Evolutionary conservation across 495 filamentous ascomycete species (phyloP).

Genomic region (Lophiostoma macrostomum): DNA sequence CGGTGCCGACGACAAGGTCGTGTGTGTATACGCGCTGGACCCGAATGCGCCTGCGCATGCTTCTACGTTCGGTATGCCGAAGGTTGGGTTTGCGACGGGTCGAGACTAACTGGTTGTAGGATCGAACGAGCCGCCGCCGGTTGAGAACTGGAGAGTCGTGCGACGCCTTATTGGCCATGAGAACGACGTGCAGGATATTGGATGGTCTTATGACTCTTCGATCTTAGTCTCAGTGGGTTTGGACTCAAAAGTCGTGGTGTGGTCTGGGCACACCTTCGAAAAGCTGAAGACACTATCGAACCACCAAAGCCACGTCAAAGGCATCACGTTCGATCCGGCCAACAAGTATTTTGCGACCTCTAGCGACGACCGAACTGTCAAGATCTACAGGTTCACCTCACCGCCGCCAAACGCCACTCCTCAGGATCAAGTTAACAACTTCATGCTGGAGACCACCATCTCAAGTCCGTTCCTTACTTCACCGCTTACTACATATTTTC

Average conservation of each 20-base stretch:
- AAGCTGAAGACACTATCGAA: conserved; percentile 88
- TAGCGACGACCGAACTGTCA: conserved; percentile 93
- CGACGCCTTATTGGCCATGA: conserved; percentile 93
- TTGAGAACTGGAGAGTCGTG: conserved; percentile 95
- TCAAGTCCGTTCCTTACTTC: conserved; percentile 78
- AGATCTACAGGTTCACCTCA: conserved; percentile 91
- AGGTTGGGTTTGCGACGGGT: background rate
- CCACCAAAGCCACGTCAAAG: conserved; percentile 97
- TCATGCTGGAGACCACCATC: conserved; percentile 85
- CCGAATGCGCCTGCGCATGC: conserved; percentile 69
- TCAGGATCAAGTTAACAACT: conserved; percentile 93
- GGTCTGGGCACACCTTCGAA: conserved; percentile 97
- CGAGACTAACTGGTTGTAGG: conserved; percentile 50
- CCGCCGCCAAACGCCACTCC: conserved; percentile 88
- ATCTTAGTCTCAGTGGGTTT: conserved; percentile 93
- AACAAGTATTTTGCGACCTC: conserved; percentile 99
- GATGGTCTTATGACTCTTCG: conserved; percentile 94
- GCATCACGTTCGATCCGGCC: conserved; percentile 95
- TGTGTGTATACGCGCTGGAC: conserved; percentile 92
- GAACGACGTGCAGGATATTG: conserved; percentile 97
- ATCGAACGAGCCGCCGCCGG: conserved; percentile 84
- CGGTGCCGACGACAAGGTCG: conserved; percentile 96
- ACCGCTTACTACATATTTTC: conserved; percentile 94
- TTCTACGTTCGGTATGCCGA: conserved; percentile 66
- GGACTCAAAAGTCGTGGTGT: conserved; percentile 96